Percentiles rank a stretch among this genome's conserved stretches.
Evolutionary conservation across 2,329 filamentous ascomycete genomes (phyloP).

Genomic region (Diaporthe sp.): DNA sequence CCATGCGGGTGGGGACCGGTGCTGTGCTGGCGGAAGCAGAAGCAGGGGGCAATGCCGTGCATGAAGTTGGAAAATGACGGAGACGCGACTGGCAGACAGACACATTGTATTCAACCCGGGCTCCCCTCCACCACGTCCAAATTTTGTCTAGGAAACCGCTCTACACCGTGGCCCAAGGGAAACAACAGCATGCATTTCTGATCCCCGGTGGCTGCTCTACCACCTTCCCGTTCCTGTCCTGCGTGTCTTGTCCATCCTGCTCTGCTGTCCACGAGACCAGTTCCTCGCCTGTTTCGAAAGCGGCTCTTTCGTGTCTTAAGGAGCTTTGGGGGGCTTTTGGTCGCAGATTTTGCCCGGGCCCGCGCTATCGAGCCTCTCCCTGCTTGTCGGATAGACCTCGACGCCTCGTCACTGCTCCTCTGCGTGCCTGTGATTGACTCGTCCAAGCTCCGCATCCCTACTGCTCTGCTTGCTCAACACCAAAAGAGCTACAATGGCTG

Average conservation of each 20-base stretch:
- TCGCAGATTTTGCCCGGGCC: constrained; percentile 38
- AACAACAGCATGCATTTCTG: constrained; percentile 34
- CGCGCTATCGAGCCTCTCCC: constrained; percentile 27
- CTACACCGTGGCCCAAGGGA: not conserved
- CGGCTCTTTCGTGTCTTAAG: constrained; percentile 3
- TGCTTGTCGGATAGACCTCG: constrained; percentile 8
- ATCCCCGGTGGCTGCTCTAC: constrained; percentile 16
- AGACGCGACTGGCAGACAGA: constrained; percentile 25
- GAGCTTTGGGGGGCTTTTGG: constrained; percentile 26
- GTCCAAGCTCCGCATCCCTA: constrained; percentile 24
- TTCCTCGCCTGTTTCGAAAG: constrained; percentile 15
- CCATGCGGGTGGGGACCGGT: constrained; percentile 25
- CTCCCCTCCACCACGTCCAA: constrained; percentile 30
- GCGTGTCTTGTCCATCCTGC: constrained; percentile 2
- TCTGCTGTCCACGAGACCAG: constrained; percentile 1
- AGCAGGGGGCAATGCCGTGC: constrained; percentile 32
- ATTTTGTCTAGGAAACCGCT: constrained; percentile 31
- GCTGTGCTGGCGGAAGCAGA: constrained; percentile 25
- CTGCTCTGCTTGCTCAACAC: constrained; percentile 24
- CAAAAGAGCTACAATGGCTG: constrained; percentile 75
- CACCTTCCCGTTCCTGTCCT: constrained; percentile 16
- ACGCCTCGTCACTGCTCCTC: constrained; percentile 21
- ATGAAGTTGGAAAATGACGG: constrained; percentile 35
- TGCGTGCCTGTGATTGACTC: constrained; percentile 19
- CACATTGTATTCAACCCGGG: constrained; percentile 6